Evolutionary conservation across 805 yeast genomes (phyloP), one percentile per base, ranked within the genome.

Genomic region (Spathaspora gorwiae): DNA sequence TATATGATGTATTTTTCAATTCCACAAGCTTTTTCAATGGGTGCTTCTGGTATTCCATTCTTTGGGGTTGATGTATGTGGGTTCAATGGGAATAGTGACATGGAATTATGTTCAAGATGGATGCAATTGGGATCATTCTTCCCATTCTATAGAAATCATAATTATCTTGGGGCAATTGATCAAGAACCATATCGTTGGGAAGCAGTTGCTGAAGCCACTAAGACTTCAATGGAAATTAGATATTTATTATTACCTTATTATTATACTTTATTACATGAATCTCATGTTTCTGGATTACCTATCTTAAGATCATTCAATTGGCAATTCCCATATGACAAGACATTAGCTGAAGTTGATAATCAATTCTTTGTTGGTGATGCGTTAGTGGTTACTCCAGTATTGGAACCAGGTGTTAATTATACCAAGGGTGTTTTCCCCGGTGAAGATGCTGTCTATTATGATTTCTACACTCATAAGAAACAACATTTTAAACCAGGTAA

Each of bases 181-280:
- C 68, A 64, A 47, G 68, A 63, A 50, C 66, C 65, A 13, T 63
- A 61, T 42, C 52, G 52, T 13, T 64, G 68, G 68, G 49, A 48
- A 11, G 44, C 54, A 9, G 67, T 62, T 24, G 47, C 55, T 3
- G 54, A 53, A 11, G 66, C 66, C 13, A 46, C 67, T 4, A 57
- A 48, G 38, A 54, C 52, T 3, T 51, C 61, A 6, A 59, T 61
- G 56, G 47, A 65, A 57, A 72, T 61, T 62, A 57, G 76, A 67
- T 55, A 62, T 73, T 50, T 44, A 30, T 48, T 59, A 34, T 52
- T 59, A 44, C 62, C 62, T n/a, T 59, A 58, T 48, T 58, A 55
- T 49, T 58, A 58, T 31, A 57, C 62, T 31, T 49, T 59, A 41
- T 38, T 59, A 37, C 50, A 55, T 32, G 57, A 57, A 36, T 48